Percentiles rank a stretch among this genome's conserved stretches.
phyloP scores from a whole-genome alignment of 306 rosid genomes.

The Quercus alba region DNA sequence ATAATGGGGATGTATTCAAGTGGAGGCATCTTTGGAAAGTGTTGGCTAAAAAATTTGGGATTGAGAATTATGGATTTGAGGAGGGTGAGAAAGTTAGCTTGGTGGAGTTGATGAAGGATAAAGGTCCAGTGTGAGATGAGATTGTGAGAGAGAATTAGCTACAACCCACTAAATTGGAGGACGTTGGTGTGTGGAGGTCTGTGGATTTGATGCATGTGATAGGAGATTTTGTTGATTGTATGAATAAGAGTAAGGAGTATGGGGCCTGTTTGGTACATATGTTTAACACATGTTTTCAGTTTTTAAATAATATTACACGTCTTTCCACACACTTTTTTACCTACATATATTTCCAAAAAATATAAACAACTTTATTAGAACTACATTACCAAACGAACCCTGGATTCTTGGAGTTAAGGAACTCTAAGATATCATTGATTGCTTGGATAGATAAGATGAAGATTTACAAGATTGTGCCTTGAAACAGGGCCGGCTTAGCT shows the following conservation, averaged over 20 bases:
- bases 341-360: too few relatives aligned
- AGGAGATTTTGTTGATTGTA: conserved; percentile 19
- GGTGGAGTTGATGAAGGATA: conserved; percentile 49
- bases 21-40: too few relatives aligned
- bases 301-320: too few relatives aligned
- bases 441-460: conserved; percentile 54
- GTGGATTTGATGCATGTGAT: conserved; percentile 15
- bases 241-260: conserved; percentile 69
- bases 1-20: too few relatives aligned
- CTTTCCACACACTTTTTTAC: too few relatives aligned
- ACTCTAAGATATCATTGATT: conserved; percentile 47
- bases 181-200: conserved; percentile 59
- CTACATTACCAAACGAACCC: too few relatives aligned
- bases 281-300: too few relatives aligned
- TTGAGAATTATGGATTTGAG: conserved; percentile 45
- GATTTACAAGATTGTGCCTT: not conserved
- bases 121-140: conserved; percentile 50
- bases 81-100: conserved; percentile 32
- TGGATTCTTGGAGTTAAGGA: conserved; percentile 56
- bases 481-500: too few relatives aligned
- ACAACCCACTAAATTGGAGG: conserved; percentile 33
- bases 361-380: too few relatives aligned
- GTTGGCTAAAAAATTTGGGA: too few relatives aligned
- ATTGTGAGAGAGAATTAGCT: conserved; percentile 55
- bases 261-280: not conserved